phyloP scores from a whole-genome alignment of 1,284 basidiomycete genomes.

The Tilletia walkeri region DNA sequence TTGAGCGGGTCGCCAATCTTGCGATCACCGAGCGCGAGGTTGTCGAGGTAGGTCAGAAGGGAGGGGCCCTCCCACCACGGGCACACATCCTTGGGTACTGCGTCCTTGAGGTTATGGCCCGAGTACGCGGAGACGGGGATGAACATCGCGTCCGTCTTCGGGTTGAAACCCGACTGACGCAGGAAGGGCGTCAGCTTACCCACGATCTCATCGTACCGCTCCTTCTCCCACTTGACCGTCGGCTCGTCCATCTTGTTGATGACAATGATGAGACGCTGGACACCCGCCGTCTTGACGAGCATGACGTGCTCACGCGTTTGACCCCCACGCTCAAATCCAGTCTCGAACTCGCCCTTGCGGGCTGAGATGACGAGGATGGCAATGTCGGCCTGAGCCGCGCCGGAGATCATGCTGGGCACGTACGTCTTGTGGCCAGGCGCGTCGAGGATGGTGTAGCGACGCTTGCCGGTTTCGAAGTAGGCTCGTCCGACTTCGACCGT shows the following conservation, averaged over 20 bases:
- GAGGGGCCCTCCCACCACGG: conserved; percentile 50
- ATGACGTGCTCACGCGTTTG: conserved; percentile 56
- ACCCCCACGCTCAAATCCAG: conserved; percentile 53
- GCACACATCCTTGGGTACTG: conserved; percentile 42
- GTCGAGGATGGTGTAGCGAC: conserved; percentile 54
- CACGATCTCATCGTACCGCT: conserved; percentile 52
- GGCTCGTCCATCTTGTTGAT: conserved; percentile 56
- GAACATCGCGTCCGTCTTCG: conserved; percentile 52
- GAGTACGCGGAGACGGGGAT: conserved; percentile 53
- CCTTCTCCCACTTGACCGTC: conserved; percentile 52
- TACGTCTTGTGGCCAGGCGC: conserved; percentile 55
- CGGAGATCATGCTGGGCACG: conserved; percentile 55
- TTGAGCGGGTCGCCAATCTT: conserved; percentile 52
- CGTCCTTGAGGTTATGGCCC: conserved; percentile 54
- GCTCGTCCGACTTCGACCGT: conserved; percentile 55
- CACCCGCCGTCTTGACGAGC: conserved; percentile 55
- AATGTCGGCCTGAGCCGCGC: conserved; percentile 54
- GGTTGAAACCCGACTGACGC: conserved; percentile 49
- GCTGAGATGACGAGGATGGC: conserved; percentile 55
- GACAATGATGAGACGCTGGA: conserved; percentile 53
- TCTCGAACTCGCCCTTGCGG: conserved; percentile 54
- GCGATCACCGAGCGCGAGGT: conserved; percentile 48
- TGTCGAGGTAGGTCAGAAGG: conserved; percentile 48
- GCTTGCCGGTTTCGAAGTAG: conserved; percentile 55
- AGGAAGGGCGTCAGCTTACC: conserved; percentile 53